A percentile compares a stretch with the other conserved stretches of the same genome.
Conservation (phyloP, 2,329 filamentous ascomycete genomes). For the Xylariaceae sp. region DNA sequence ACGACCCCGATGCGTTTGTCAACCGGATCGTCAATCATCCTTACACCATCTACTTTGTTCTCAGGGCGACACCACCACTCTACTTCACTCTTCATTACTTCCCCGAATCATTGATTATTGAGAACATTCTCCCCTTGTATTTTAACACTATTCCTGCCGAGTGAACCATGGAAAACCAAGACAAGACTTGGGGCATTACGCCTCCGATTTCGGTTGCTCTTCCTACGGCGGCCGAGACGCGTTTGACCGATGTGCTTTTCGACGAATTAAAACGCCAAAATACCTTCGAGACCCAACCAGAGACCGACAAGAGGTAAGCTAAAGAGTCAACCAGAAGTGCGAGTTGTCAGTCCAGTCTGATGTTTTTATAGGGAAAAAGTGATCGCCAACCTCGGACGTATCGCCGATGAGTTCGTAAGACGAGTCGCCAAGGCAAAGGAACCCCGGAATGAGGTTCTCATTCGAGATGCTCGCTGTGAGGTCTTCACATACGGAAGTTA, state of each 20-base stretch:
- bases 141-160: slow-evolving; percentile 1
- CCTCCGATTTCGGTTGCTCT: slow-evolving; percentile 77
- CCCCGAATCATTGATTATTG: not conserved
- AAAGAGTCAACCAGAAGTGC: not conserved
- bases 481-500: slow-evolving; percentile 97
- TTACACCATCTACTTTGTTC: not conserved
- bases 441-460: slow-evolving; percentile 71
- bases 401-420: slow-evolving; percentile 85
- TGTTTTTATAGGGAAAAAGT: slow-evolving; percentile 62
- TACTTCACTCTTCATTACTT: slow-evolving; percentile 1
- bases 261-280: slow-evolving; percentile 86
- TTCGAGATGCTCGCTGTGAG: slow-evolving; percentile 85
- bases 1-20: not conserved
- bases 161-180: slow-evolving; percentile 31
- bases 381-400: slow-evolving; percentile 73
- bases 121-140: not conserved
- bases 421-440: slow-evolving; percentile 75
- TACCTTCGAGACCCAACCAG: slow-evolving; percentile 84
- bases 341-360: slow-evolving; percentile 36
- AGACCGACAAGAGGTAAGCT: slow-evolving; percentile 78
- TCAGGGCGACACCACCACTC: not conserved
- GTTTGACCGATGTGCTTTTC: slow-evolving; percentile 76
- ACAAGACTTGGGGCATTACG: slow-evolving; percentile 66
- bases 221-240: slow-evolving; percentile 76
- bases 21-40: not conserved